A percentile compares a stretch with the other conserved stretches of the same genome.
These are phyloP conservation scores for Trichoderma afroharzianum DNA, from an alignment of 2,329 filamentous ascomycete species.

Conservation along the genomic window DNA sequence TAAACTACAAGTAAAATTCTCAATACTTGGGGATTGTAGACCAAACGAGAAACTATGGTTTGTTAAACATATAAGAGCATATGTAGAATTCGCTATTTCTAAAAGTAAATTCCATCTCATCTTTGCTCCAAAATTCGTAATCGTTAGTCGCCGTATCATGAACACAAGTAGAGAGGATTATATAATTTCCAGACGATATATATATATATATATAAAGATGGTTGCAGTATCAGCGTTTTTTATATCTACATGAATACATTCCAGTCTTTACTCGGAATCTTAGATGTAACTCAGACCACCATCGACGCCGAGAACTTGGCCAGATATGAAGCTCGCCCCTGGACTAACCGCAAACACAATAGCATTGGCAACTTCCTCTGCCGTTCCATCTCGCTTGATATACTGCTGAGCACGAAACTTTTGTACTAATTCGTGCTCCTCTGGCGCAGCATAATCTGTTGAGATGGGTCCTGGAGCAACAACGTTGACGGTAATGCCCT, in stretches of 20 bases:
- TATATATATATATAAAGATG: not conserved
- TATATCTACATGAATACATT: not conserved
- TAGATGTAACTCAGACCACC: slow-evolving; percentile 18
- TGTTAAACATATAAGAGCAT: not conserved
- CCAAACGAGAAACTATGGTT: accelerated
- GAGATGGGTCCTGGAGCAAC: slow-evolving; percentile 44
- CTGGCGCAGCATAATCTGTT: slow-evolving; percentile 50
- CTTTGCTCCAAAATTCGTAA: not conserved
- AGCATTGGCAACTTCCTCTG: slow-evolving; percentile 21
- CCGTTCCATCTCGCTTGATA: slow-evolving; percentile 20
- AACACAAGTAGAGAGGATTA: not conserved
- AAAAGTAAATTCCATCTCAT: not conserved
- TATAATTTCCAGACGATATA: not conserved
- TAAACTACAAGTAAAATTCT: not conserved
- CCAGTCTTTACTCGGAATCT: accelerated
- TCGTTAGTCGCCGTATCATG: not conserved
- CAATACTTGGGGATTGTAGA: not conserved
- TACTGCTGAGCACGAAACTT: slow-evolving; percentile 29
- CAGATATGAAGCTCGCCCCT: slow-evolving; percentile 21
- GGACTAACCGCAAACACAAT: slow-evolving; percentile 19
- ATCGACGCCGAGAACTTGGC: slow-evolving; percentile 23
- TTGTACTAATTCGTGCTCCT: slow-evolving; percentile 38
- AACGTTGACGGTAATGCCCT: slow-evolving; percentile 47
- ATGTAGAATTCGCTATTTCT: not conserved
- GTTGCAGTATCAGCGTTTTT: not conserved